A percentile compares a stretch with the other conserved stretches of the same genome.
phyloP scores from a whole-genome alignment of 2,329 filamentous ascomycete genomes.

The Cytospora leucostoma region DNA sequence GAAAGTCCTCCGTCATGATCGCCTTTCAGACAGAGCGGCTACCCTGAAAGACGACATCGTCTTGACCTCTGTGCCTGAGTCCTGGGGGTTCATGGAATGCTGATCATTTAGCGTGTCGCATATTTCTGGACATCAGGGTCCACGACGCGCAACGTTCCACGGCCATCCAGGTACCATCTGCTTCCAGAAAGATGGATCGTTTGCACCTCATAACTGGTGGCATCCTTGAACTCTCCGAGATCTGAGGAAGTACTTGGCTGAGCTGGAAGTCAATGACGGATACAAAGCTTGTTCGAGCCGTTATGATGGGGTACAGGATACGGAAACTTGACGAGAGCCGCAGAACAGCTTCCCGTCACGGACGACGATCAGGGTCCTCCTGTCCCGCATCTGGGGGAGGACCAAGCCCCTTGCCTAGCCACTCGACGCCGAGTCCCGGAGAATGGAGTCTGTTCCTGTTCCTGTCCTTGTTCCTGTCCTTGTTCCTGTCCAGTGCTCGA shows the following conservation, averaged over 20 bases:
- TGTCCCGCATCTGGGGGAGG: conserved; percentile 11
- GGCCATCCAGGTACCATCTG: background rate
- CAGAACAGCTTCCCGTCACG: conserved; percentile 12
- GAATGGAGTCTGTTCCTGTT: background rate
- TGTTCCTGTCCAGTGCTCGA: no score
- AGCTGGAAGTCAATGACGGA: no score
- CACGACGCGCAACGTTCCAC: background rate
- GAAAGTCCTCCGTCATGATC: no score
- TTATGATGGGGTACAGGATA: background rate
- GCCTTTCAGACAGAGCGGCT: no score
- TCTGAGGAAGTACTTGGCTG: background rate
- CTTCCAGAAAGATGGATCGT: background rate
- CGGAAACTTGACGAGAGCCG: conserved; percentile 7
- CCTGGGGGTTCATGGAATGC: background rate
- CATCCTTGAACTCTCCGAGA: background rate
- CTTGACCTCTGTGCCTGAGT: background rate
- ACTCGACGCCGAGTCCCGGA: background rate
- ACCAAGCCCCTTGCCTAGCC: conserved; percentile 2
- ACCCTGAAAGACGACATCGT: background rate
- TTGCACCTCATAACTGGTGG: no score
- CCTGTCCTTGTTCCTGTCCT: no score
- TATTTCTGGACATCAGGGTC: background rate
- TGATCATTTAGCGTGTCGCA: background rate
- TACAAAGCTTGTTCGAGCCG: background rate
- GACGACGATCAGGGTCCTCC: conserved; percentile 19